These are phyloP conservation scores for Solanum clarkiae DNA, from an alignment of 257 asterid genomes.

Conservation along the genomic window DNA sequence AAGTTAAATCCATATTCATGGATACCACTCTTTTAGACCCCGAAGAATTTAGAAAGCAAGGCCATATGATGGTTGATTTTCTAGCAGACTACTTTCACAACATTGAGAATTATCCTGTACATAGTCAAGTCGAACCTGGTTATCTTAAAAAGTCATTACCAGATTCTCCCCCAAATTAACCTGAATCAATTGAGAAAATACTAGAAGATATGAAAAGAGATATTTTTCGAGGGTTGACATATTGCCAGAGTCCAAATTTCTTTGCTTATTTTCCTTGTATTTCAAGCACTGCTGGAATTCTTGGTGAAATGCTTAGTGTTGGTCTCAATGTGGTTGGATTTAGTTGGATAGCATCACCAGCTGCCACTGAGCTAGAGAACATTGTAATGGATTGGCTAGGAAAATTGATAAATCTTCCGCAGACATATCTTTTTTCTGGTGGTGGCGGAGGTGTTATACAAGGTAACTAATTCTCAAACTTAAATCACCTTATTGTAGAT, in stretches of 20 bases:
- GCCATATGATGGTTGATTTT: slow-evolving; percentile 52
- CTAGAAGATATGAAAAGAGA: slow-evolving; percentile 40
- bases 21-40: slow-evolving; percentile 39
- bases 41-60: slow-evolving; percentile 62
- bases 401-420: slow-evolving; percentile 2
- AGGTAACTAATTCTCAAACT: neutral
- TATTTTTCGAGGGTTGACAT: slow-evolving; percentile 42
- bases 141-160: slow-evolving; percentile 38
- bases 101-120: slow-evolving; percentile 11
- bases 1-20: neutral
- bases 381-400: slow-evolving; percentile 4
- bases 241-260: slow-evolving; percentile 13
- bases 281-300: neutral
- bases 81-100: slow-evolving; percentile 57
- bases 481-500: too few species aligned
- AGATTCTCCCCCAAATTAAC: slow-evolving; percentile 36
- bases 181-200: slow-evolving; percentile 48
- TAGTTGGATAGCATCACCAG: slow-evolving; percentile 14
- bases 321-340: slow-evolving; percentile 1
- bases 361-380: slow-evolving; percentile 9
- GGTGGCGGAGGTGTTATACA: slow-evolving; percentile 13
- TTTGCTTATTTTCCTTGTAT: slow-evolving; percentile 6
- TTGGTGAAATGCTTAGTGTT: slow-evolving; percentile 5
- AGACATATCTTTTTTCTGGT: neutral
- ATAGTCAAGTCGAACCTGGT: neutral